Base-by-base conservation (phyloP, 73 alveolate genomes). In the Paramecium sonneborni region DNA sequence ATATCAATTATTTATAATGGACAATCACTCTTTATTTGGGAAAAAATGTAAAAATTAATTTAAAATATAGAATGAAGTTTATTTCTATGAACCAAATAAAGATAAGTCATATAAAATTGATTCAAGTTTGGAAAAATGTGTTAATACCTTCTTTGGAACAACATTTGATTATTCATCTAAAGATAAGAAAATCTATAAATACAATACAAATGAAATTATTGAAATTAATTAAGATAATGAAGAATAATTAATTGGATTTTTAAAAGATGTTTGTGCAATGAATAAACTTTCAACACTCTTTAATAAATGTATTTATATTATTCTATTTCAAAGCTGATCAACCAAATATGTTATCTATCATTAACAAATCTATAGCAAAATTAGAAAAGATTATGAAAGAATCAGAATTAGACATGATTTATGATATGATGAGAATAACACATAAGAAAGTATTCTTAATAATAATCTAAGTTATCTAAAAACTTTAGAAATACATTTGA, bases 371-470 rank as follows among this genome's bases (percentile, higher is more conserved):
- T 3, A 46, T 79, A 6, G 76, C 90, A 5, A 79, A 79, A 43
- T 26, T 79, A 43, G 90, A 79, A 46, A 79, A 79, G 24, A 35
- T 79, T 8, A 38, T 79, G 55, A 21, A 21, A 43, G 90, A 79
- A 41, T 0, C 44, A 30, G 90, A 79, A 26, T 41, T 79, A 8
- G 74, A 79, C 3, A 23, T 79, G 41, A 21, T 79, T 3, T 79
- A 79, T 46, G 90, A 79, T 79, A 79, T 79, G 76, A 79, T 79
- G 90, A 79, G 90, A 79, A 79, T 79, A 5, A 48, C 90, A 7
- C 90, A 79, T 24, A 79, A 79, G 21, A 79, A 44, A 79, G 87
- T 74, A 74, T n/a, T 34, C 14, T 21, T 6, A 3, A 6, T 5
- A 15, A 37, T 35, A 0, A 34, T 74, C 23, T 37, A 12, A 74